These are phyloP conservation scores for Przewalskia tangutica DNA, from an alignment of 257 asterid species.

Conservation along the genomic window DNA sequence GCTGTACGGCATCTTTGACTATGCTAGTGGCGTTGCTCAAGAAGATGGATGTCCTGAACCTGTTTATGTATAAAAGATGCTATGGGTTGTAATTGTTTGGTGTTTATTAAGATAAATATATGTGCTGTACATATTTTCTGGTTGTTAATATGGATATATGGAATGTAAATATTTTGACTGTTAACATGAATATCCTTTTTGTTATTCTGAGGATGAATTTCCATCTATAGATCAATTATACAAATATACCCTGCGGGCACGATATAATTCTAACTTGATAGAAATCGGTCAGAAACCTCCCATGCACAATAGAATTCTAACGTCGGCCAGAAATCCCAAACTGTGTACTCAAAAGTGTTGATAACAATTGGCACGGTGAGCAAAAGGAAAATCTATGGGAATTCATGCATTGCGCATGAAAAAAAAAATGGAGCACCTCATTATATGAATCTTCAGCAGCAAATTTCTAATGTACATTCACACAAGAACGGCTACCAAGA, in stretches of 20 bases:
- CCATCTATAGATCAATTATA: too few species aligned
- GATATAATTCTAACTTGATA: not conserved
- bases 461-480: not conserved
- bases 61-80: not conserved
- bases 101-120: not conserved
- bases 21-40: not conserved
- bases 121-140: not conserved
- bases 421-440: not conserved
- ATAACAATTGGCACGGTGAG: not conserved
- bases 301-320: too few species aligned
- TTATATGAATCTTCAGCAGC: not conserved
- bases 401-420: not conserved
- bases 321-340: too few species aligned
- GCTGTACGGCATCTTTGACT: not conserved
- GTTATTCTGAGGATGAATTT: too few species aligned
- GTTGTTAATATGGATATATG: not conserved
- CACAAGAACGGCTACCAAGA: not conserved
- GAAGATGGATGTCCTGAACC: not conserved
- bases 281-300: too few species aligned
- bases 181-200: not conserved
- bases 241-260: not conserved
- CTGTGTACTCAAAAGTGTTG: not conserved
- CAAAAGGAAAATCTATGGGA: not conserved
- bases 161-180: not conserved
- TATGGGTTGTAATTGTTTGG: not conserved